Conservation (phyloP, 2,329 filamentous ascomycete genomes). For the Harringtonia lauricola region DNA sequence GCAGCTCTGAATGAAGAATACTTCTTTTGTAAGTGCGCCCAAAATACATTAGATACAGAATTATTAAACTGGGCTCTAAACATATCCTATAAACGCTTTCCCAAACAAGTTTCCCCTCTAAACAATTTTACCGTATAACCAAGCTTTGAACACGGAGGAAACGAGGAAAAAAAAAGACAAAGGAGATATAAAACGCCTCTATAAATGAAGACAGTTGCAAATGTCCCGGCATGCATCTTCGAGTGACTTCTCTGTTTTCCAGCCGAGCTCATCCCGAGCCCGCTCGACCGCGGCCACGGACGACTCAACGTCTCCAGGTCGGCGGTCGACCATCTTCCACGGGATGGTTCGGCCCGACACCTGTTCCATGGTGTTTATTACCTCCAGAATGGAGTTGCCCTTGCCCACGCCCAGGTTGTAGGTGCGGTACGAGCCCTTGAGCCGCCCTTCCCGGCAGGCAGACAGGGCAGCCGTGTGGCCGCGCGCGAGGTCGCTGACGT, state of each 20-base stretch:
- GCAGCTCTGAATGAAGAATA: too few species aligned
- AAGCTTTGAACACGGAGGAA: too few species aligned
- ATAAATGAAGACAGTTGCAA: slow-evolving; percentile 1
- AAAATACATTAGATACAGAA: too few species aligned
- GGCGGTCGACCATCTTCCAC: slow-evolving; percentile 23
- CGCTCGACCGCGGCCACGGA: slow-evolving; percentile 29
- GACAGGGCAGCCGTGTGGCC: slow-evolving; percentile 42
- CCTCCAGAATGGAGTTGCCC: slow-evolving; percentile 32
- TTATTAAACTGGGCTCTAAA: too few species aligned
- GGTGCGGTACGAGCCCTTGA: slow-evolving; percentile 25
- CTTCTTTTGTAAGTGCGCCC: too few species aligned
- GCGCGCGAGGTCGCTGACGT: slow-evolving; percentile 52
- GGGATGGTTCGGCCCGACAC: slow-evolving; percentile 25
- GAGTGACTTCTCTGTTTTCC: slow-evolving; percentile 14
- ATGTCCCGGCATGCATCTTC: slow-evolving; percentile 3
- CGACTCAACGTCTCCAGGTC: slow-evolving; percentile 30
- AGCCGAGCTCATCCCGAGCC: slow-evolving; percentile 30
- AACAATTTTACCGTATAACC: too few species aligned
- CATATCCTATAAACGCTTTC: too few species aligned
- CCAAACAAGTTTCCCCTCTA: too few species aligned
- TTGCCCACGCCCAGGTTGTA: slow-evolving; percentile 36
- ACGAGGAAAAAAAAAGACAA: too few species aligned
- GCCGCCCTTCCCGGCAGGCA: slow-evolving; percentile 24
- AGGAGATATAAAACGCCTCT: too few species aligned
- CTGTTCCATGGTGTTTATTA: slow-evolving; percentile 26